These are phyloP conservation scores for Talaromyces amestolkiae DNA, from an alignment of 2,329 filamentous ascomycete genomes.

Conservation along the genomic window DNA sequence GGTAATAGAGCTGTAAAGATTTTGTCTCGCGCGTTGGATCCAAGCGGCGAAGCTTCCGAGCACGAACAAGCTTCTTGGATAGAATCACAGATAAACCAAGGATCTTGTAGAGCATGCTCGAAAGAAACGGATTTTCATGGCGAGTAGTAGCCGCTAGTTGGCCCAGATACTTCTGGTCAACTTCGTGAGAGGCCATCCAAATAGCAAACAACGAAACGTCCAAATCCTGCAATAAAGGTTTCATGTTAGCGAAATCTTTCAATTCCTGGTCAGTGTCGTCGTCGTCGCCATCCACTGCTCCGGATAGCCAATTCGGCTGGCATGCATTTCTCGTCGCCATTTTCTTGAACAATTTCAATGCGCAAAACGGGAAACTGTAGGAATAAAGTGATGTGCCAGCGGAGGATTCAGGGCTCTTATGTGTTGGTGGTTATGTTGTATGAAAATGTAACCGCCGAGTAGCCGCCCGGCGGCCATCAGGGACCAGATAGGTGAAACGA, in stretches of 20 bases:
- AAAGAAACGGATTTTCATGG: conserved; percentile 73
- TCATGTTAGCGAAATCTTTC: conserved; percentile 26
- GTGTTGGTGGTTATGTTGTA: conserved; percentile 1
- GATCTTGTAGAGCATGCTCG: conserved; percentile 77
- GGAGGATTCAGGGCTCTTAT: conserved; percentile 6
- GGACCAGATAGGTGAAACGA: conserved; percentile 20
- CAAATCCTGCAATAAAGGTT: conserved; percentile 29
- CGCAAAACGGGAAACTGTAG: neutral
- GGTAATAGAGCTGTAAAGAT: conserved; percentile 77
- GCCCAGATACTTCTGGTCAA: conserved; percentile 96
- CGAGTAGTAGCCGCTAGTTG: conserved; percentile 79
- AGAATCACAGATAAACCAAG: conserved; percentile 87
- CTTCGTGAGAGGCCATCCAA: conserved; percentile 90
- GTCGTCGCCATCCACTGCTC: neutral
- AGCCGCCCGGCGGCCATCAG: conserved; percentile 15
- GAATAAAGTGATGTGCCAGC: neutral
- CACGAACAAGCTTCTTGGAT: conserved; percentile 76
- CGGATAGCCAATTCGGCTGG: neutral
- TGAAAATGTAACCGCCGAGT: conserved; percentile 16
- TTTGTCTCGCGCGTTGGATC: conserved; percentile 75
- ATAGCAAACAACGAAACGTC: conserved; percentile 34
- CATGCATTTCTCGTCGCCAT: conserved; percentile 1
- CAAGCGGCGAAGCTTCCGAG: conserved; percentile 77
- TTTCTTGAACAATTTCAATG: neutral
- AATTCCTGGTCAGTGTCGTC: conserved; percentile 9